A percentile compares a stretch with the other conserved stretches of the same genome.
phyloP scores from a whole-genome alignment of 257 asterid species.

The Scutellaria minor region DNA sequence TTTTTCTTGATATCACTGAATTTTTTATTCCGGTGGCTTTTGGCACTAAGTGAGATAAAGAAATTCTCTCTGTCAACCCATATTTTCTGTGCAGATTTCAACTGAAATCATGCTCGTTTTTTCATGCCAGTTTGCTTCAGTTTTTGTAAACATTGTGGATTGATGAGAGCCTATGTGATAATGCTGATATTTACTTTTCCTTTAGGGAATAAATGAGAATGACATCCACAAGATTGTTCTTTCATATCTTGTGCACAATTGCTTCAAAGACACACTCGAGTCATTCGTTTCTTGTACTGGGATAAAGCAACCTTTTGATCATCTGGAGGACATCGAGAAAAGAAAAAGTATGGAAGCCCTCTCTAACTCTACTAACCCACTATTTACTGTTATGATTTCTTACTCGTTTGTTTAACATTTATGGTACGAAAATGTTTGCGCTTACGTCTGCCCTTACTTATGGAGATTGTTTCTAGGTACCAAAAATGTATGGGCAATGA shows the following conservation, averaged over 20 bases:
- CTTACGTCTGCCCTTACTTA: constrained; percentile 9
- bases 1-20: background rate
- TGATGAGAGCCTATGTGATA: background rate
- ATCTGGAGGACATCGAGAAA: constrained; percentile 75
- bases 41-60: background rate
- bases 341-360: constrained; percentile 68
- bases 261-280: constrained; percentile 81
- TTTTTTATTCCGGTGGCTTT: background rate
- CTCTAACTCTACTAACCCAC: constrained; percentile 10
- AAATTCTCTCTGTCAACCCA: background rate
- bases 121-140: constrained; percentile 11
- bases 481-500: background rate
- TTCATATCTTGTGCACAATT: constrained; percentile 84
- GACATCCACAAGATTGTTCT: constrained; percentile 76
- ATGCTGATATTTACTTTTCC: constrained; percentile 10
- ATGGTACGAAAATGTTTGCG: background rate
- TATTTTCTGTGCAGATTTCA: background rate
- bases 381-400: background rate
- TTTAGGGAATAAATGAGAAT: constrained; percentile 66
- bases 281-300: constrained; percentile 72
- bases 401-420: background rate
- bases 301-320: constrained; percentile 54
- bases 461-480: constrained; percentile 9
- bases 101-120: no score
- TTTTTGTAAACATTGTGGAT: background rate